These are phyloP conservation scores for Phaeoacremonium minimum DNA, from an alignment of 2,329 filamentous ascomycete genomes.

Conservation along the genomic window DNA sequence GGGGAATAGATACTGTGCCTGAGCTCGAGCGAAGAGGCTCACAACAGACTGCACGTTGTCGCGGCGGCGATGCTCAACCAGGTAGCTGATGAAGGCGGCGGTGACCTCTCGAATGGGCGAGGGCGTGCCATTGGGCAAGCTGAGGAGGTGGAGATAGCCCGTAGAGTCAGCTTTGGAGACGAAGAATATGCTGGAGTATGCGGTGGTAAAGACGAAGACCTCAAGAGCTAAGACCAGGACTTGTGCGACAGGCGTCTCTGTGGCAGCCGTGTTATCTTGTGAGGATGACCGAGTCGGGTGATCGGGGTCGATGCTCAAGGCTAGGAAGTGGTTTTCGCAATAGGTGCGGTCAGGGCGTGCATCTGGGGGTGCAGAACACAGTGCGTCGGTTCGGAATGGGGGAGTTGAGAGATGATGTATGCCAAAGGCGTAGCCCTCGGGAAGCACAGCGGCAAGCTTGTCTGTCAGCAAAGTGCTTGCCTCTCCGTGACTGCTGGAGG, in stretches of 20 bases:
- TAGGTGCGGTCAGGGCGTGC: conserved; percentile 72
- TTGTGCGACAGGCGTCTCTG: conserved; percentile 24
- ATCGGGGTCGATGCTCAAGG: conserved; percentile 39
- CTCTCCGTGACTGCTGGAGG: conserved; percentile 1
- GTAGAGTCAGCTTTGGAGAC: conserved; percentile 97
- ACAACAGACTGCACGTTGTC: conserved; percentile 67
- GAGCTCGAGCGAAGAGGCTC: conserved; percentile 87
- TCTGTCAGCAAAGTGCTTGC: conserved; percentile 25
- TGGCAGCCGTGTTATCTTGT: conserved; percentile 8
- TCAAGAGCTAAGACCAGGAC: conserved; percentile 82
- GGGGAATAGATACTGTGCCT: conserved; percentile 92
- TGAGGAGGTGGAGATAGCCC: conserved; percentile 70
- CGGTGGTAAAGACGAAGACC: conserved; percentile 80
- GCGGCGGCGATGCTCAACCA: conserved; percentile 64
- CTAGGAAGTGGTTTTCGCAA: conserved; percentile 76
- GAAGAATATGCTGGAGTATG: conserved; percentile 79
- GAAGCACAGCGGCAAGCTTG: conserved; percentile 45
- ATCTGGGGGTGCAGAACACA: conserved; percentile 76
- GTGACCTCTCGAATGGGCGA: conserved; percentile 74
- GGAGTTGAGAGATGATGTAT: conserved; percentile 87
- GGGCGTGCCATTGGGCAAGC: conserved; percentile 55
- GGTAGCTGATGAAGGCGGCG: conserved; percentile 69
- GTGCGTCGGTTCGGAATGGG: conserved; percentile 66
- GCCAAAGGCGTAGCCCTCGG: conserved; percentile 54
- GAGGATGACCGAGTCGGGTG: not conserved